Evolutionary conservation across 805 yeast genomes (phyloP).

Genomic region (Ogataea paradorogensis): DNA sequence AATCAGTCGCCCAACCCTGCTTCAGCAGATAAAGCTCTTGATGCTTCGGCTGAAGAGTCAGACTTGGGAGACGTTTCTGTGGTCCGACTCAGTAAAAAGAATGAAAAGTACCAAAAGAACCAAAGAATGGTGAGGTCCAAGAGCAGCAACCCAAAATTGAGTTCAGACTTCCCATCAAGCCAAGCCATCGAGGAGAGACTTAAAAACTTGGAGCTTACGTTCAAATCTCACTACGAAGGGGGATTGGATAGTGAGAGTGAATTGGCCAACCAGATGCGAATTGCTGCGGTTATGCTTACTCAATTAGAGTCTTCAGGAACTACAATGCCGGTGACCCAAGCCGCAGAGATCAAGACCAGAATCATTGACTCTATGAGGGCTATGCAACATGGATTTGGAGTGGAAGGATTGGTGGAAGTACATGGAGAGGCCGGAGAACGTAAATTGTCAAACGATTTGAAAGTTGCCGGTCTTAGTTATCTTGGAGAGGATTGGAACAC

Average conservation of each 20-base stretch:
- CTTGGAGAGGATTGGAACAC: slow-evolving; percentile 92
- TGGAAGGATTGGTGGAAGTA: slow-evolving; percentile 46
- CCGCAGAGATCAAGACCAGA: slow-evolving; percentile 62
- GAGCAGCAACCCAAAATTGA: slow-evolving; percentile 11
- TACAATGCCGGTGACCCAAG: slow-evolving; percentile 55
- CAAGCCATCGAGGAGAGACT: slow-evolving; percentile 20
- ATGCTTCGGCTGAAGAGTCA: slow-evolving; percentile 42
- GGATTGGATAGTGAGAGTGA: slow-evolving; percentile 38
- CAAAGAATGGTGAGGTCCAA: slow-evolving; percentile 11
- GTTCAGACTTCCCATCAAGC: slow-evolving; percentile 5
- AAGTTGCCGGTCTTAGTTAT: slow-evolving; percentile 70
- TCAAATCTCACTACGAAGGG: slow-evolving; percentile 26
- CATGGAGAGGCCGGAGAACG: slow-evolving; percentile 85
- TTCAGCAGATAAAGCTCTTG: not conserved
- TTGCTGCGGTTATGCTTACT: slow-evolving; percentile 91
- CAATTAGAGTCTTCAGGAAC: slow-evolving; percentile 70
- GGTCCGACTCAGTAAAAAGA: slow-evolving; percentile 46
- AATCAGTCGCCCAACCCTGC: not conserved
- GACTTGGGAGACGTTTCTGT: slow-evolving; percentile 79
- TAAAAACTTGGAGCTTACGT: slow-evolving; percentile 26
- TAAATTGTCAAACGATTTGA: slow-evolving; percentile 87
- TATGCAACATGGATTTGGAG: slow-evolving; percentile 66
- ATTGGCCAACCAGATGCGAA: slow-evolving; percentile 89
- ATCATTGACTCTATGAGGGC: slow-evolving; percentile 73
- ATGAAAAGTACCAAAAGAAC: slow-evolving; percentile 31